Conservation (phyloP, 345 rosid genomes). For the Kandelia obovata region DNA sequence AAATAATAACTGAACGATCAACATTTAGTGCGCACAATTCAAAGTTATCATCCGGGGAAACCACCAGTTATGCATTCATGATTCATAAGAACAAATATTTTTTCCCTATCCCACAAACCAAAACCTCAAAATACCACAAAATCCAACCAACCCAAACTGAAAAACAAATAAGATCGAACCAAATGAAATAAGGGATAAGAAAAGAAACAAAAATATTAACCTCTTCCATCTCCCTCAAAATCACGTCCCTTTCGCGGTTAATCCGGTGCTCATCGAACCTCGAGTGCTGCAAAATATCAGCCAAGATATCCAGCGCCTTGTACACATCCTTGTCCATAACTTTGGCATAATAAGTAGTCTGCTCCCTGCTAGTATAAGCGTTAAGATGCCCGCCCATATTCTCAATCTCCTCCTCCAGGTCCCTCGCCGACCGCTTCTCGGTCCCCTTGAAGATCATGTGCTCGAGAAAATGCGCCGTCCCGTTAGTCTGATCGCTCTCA, state of each 20-base stretch:
- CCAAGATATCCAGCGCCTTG: constrained; percentile 68
- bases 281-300: constrained; percentile 93
- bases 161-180: background rate
- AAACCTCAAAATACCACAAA: background rate
- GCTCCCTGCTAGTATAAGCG: constrained; percentile 92
- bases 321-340: constrained; percentile 74
- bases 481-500: constrained; percentile 82
- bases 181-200: background rate
- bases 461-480: constrained; percentile 94
- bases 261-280: constrained; percentile 30
- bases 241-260: constrained; percentile 33
- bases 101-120: background rate
- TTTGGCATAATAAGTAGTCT: constrained; percentile 90
- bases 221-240: constrained; percentile 38
- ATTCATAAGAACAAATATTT: too few relatives aligned
- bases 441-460: constrained; percentile 99
- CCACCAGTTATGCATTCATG: too few relatives aligned
- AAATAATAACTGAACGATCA: too few relatives aligned
- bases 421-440: constrained; percentile 50
- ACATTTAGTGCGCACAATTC: too few relatives aligned
- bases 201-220: constrained; percentile 1
- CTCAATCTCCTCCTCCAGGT: constrained; percentile 89
- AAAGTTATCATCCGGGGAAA: too few relatives aligned
- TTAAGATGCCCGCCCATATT: constrained; percentile 95
- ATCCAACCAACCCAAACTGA: background rate